Percentiles rank a stretch among this genome's conserved stretches.
Evolutionary conservation across 1,284 basidiomycete species (phyloP).

Genomic region (Exobasidium rhododendri): DNA sequence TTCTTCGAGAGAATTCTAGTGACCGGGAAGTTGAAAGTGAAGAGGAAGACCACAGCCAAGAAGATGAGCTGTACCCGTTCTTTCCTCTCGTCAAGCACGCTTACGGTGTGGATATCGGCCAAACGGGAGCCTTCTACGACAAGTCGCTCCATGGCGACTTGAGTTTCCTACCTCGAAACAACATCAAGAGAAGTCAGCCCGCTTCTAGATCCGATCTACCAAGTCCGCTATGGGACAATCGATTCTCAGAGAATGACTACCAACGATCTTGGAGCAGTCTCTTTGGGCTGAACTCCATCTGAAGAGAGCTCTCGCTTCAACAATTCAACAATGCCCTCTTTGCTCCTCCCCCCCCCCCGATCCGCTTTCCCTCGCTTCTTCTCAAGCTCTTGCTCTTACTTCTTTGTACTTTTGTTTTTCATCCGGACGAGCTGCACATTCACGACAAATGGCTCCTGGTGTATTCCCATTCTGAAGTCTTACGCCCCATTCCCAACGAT

Average conservation of each 20-base stretch:
- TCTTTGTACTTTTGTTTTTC: no score
- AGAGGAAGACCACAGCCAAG: background rate
- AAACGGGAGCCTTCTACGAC: background rate
- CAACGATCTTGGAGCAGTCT: constrained; percentile 6
- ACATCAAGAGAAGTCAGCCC: background rate
- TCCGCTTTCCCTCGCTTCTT: no score
- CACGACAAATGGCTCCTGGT: no score
- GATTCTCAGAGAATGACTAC: background rate
- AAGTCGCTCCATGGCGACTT: background rate
- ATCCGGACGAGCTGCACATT: no score
- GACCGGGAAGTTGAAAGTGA: constrained; percentile 1
- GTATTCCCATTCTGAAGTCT: no score
- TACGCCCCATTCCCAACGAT: no score
- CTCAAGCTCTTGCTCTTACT: no score
- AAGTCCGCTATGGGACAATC: constrained; percentile 7
- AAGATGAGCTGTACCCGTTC: background rate
- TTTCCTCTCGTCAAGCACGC: background rate
- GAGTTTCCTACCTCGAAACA: background rate
- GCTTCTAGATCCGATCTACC: background rate
- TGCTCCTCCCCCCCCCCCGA: no score
- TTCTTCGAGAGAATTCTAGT: background rate
- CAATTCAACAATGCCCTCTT: no score
- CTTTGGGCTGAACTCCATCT: background rate
- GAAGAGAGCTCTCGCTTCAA: no score
- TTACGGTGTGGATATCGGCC: background rate